Conservation (phyloP, 345 rosid species). For the Acer saccharum region DNA sequence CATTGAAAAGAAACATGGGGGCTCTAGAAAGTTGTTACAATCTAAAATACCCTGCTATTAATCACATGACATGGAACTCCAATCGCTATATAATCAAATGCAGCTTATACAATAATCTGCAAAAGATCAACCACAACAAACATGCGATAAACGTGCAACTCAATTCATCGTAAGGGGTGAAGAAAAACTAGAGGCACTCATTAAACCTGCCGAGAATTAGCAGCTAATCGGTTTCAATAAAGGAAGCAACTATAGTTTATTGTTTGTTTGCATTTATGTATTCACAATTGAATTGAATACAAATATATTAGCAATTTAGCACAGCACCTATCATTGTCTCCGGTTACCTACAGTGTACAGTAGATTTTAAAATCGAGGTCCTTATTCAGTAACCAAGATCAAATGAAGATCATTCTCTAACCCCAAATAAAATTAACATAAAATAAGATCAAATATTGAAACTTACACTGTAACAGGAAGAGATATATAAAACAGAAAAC, state of each 20-base stretch:
- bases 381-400: neutral
- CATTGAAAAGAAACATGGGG: neutral
- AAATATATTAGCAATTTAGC: neutral
- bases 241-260: neutral
- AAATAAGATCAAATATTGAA: neutral
- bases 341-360: no score
- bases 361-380: neutral
- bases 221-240: neutral
- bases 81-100: neutral
- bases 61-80: neutral
- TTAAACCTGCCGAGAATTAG: neutral
- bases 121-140: slow-evolving; percentile 4
- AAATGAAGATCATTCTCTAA: neutral
- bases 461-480: neutral
- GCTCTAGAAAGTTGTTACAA: neutral
- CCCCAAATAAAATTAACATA: neutral
- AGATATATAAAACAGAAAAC: neutral
- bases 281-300: neutral
- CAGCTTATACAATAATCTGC: neutral
- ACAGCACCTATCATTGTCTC: neutral
- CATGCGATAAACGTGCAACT: no score
- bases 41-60: neutral
- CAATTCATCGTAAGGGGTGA: no score
- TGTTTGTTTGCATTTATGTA: neutral
- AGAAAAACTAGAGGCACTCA: neutral